phyloP scores from a whole-genome alignment of 2,329 filamentous ascomycete genomes.

The Monascus ruber region DNA sequence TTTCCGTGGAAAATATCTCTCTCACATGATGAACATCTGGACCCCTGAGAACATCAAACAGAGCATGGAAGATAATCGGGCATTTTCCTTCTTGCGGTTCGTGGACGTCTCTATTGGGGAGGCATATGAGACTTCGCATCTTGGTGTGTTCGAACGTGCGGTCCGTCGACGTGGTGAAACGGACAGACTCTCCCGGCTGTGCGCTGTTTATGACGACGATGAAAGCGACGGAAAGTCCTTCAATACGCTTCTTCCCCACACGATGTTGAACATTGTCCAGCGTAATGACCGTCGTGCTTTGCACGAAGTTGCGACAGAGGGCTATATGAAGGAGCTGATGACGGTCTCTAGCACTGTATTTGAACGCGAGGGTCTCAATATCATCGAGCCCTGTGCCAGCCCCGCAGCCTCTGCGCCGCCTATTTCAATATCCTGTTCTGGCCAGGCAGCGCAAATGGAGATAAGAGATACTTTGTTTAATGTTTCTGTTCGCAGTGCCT shows the following conservation, averaged over 20 bases:
- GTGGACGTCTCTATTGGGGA: conserved; percentile 66
- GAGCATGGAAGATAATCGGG: conserved; percentile 48
- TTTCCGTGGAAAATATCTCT: conserved; percentile 65
- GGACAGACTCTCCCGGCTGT: conserved; percentile 54
- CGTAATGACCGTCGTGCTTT: conserved; percentile 56
- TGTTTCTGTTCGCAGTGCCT: conserved; percentile 55
- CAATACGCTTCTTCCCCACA: conserved; percentile 59
- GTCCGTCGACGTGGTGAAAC: conserved; percentile 42
- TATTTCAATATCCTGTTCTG: conserved; percentile 66
- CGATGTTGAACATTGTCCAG: conserved; percentile 69
- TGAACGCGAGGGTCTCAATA: conserved; percentile 57
- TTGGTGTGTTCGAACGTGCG: conserved; percentile 63
- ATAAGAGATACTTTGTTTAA: conserved; percentile 67
- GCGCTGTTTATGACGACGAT: conserved; percentile 55
- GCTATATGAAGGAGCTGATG: conserved; percentile 62
- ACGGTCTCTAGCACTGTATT: conserved; percentile 62
- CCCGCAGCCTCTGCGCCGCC: conserved; percentile 77
- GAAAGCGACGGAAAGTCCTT: conserved; percentile 48
- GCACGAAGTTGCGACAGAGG: conserved; percentile 58
- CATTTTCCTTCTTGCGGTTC: conserved; percentile 87
- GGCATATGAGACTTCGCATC: conserved; percentile 56
- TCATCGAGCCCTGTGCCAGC: conserved; percentile 69
- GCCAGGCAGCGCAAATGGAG: conserved; percentile 54
- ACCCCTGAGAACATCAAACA: conserved; percentile 63
- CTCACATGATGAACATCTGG: conserved; percentile 85